Conservation (phyloP, 371 early-diverging fungal genomes). For the Rhizopus stolonifer region DNA sequence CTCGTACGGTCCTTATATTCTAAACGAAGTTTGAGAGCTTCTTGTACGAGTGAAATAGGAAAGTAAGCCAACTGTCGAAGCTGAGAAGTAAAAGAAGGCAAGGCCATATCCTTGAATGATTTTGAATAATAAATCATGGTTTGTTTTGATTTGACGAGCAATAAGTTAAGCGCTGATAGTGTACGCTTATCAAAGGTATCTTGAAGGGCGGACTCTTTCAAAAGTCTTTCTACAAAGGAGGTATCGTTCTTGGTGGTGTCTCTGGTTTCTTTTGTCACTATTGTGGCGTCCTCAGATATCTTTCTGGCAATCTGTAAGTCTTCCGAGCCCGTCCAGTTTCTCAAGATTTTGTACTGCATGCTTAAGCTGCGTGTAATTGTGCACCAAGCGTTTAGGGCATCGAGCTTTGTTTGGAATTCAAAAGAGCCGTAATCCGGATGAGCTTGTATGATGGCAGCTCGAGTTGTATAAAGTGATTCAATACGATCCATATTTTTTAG, state of each 20-base stretch:
- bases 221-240: conserved; percentile 81
- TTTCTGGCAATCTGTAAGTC: conserved; percentile 64
- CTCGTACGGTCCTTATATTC: conserved; percentile 71
- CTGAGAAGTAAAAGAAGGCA: conserved; percentile 67
- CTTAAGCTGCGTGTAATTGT: conserved; percentile 71
- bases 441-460: conserved; percentile 62
- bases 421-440: conserved; percentile 71
- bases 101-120: conserved; percentile 64
- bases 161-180: conserved; percentile 53
- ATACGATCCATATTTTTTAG: conserved; percentile 74
- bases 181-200: conserved; percentile 79
- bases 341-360: conserved; percentile 71
- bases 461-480: conserved; percentile 77
- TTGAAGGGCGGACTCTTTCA: conserved; percentile 81
- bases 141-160: conserved; percentile 60
- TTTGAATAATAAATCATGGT: conserved; percentile 68
- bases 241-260: conserved; percentile 39
- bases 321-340: conserved; percentile 83
- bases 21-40: conserved; percentile 74
- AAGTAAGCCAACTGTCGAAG: conserved; percentile 74
- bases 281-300: conserved; percentile 6
- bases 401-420: conserved; percentile 68
- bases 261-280: background rate
- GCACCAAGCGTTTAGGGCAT: conserved; percentile 78
- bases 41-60: conserved; percentile 76